Base-by-base conservation (phyloP, 805 yeast genomes). In the Metschnikowia lochheadii region DNA sequence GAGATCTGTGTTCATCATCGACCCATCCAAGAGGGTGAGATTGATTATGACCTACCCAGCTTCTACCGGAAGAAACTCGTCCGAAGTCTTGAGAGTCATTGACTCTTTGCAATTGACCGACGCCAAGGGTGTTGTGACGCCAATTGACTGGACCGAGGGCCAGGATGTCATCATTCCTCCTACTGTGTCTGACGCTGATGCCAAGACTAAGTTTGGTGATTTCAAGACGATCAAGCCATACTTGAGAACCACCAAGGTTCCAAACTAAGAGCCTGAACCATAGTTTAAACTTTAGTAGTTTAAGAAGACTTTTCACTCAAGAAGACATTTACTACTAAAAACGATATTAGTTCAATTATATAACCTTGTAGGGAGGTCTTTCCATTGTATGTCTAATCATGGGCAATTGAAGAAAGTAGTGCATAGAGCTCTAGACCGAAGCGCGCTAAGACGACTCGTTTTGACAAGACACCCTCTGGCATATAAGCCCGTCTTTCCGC, bases 161-260 rank as follows among this genome's bases (percentile, higher is more conserved):
- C 82, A 83, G 54, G 89, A 85, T 66, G 89, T 84, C 42, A 83
- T 85, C 57, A 82, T 85, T 53, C 87, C 85, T 48, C 88, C 89
- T 46, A 71, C 79, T 35, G 82, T 83, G 32, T 70, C 80, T 15
- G 79, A 83, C 60, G 81, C 75, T 33, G 82, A 76, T 56, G 89
- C 88, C 38, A 76, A 76, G 65, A 73, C 72, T 44, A 66, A 78
- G 64, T 83, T 82, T 68, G 87, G 87, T 46, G 80, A 81, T 51
- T 82, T 80, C 75, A 72, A 80, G 59, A 69, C 76, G 44, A 69
- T 83, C 62, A 83, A 81, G 71, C 82, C 85, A 44, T 83, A 84
- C 70, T 72, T 83, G 65, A 78, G 87, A 68, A 69, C 81, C 62
- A 81, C 86, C 48, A 68, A 68, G 58, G 57, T 52, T 21, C 56